Percentiles rank a stretch among this genome's conserved stretches.
phyloP scores from a whole-genome alignment of 257 asterid species.

The Ajuga chamaepitys region DNA sequence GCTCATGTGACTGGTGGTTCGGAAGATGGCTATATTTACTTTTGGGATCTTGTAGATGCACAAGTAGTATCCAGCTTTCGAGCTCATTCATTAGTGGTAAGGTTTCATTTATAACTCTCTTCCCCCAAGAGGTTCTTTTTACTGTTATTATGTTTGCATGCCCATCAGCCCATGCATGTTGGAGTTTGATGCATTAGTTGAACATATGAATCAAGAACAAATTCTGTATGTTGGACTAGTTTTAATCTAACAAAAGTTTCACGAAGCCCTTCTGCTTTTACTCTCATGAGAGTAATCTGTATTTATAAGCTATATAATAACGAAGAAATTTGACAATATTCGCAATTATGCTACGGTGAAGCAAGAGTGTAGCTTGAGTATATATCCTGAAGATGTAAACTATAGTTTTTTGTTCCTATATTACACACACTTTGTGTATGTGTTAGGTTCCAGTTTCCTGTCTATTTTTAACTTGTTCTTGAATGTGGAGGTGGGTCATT shows the following conservation, averaged over 20 bases:
- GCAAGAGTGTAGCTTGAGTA: not conserved
- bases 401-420: not conserved
- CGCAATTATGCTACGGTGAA: not conserved
- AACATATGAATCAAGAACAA: not conserved
- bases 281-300: not conserved
- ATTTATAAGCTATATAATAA: not conserved
- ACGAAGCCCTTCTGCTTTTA: not conserved
- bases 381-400: not conserved
- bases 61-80: constrained; percentile 56
- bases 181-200: constrained; percentile 1
- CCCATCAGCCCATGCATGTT: not conserved
- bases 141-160: not conserved
- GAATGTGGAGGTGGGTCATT: not conserved
- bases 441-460: not conserved
- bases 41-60: constrained; percentile 97
- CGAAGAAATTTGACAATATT: not conserved
- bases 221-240: not conserved
- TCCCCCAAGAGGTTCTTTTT: not conserved
- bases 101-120: not conserved
- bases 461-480: not conserved
- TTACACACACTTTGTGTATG: not conserved
- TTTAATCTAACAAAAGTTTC: not conserved
- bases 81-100: constrained; percentile 94
- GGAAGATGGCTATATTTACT: constrained; percentile 82
- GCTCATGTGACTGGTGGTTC: constrained; percentile 94